Evolutionary conservation across 305 asterid genomes (phyloP).

Genomic region (Withania somnifera): DNA sequence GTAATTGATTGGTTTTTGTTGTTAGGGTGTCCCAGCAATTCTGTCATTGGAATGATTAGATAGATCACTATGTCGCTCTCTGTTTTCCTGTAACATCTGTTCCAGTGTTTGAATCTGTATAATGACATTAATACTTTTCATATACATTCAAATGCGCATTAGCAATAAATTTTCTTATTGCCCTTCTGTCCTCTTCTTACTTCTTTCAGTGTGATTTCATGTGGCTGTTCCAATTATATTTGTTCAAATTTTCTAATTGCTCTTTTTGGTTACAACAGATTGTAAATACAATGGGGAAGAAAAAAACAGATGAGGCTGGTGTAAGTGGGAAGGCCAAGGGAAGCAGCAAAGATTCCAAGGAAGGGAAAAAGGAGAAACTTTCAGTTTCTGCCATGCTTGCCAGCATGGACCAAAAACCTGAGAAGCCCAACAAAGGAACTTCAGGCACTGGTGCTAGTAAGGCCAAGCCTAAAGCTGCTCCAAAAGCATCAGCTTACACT

Average conservation of each 20-base stretch:
- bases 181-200: not conserved
- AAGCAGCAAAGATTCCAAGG: slow-evolving; percentile 33
- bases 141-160: not conserved
- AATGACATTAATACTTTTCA: not conserved
- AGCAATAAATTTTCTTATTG: not conserved
- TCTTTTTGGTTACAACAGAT: slow-evolving; percentile 7
- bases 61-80: not conserved
- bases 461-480: slow-evolving; percentile 48
- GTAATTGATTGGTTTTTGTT: not conserved
- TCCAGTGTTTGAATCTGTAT: not conserved
- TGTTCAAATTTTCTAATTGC: not conserved
- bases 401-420: slow-evolving; percentile 64
- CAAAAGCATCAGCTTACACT: slow-evolving; percentile 36
- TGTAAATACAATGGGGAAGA: slow-evolving; percentile 50
- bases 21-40: not conserved
- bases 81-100: not conserved
- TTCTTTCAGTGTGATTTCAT: not conserved
- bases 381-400: slow-evolving; percentile 75
- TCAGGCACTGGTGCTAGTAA: slow-evolving; percentile 27
- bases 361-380: slow-evolving; percentile 39
- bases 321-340: slow-evolving; percentile 42
- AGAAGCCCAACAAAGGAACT: slow-evolving; percentile 52
- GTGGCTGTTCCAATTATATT: not conserved
- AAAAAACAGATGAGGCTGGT: slow-evolving; percentile 48
- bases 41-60: not conserved